Percentiles rank a stretch among this genome's conserved stretches.
phyloP scores from a whole-genome alignment of 768 basidiomycete genomes.

The Hygrophorus russula region DNA sequence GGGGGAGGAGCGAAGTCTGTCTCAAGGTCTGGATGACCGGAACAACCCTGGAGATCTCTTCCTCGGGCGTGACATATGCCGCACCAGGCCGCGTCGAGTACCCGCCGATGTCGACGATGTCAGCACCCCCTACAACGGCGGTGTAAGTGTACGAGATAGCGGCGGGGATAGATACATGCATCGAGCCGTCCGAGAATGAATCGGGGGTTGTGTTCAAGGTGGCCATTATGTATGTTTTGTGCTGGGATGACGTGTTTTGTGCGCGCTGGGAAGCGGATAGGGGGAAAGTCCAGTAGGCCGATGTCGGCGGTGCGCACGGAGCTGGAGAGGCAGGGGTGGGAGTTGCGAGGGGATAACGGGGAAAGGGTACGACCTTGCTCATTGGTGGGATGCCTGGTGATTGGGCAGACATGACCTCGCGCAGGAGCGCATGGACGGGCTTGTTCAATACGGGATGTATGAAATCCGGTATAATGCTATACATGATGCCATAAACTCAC shows the following conservation, averaged over 20 bases:
- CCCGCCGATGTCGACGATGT: slow-evolving; percentile 88
- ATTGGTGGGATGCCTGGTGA: slow-evolving; percentile 32
- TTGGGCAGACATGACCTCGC: slow-evolving; percentile 19
- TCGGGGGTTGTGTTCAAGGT: slow-evolving; percentile 92
- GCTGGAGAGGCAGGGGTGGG: slow-evolving; percentile 12
- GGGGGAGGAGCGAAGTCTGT: slow-evolving; percentile 8
- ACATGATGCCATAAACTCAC: not conserved
- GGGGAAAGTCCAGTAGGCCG: slow-evolving; percentile 40
- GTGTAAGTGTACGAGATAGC: slow-evolving; percentile 42
- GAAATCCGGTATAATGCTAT: slow-evolving; percentile 71
- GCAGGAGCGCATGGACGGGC: slow-evolving; percentile 35
- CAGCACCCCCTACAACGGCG: slow-evolving; percentile 46
- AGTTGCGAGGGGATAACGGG: slow-evolving; percentile 32
- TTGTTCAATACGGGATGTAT: slow-evolving; percentile 49
- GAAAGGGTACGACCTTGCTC: slow-evolving; percentile 69
- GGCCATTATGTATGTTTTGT: slow-evolving; percentile 71
- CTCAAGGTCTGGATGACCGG: slow-evolving; percentile 60
- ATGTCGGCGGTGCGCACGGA: slow-evolving; percentile 31
- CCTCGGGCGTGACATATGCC: slow-evolving; percentile 46
- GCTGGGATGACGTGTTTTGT: slow-evolving; percentile 6
- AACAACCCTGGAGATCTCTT: slow-evolving; percentile 64
- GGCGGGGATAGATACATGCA: slow-evolving; percentile 35
- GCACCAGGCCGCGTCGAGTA: slow-evolving; percentile 87
- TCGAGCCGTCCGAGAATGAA: slow-evolving; percentile 86
- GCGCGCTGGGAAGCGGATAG: slow-evolving; percentile 9